Evolutionary conservation across 2,329 filamentous ascomycete genomes (phyloP).

Genomic region (Calonectria pteridis): DNA sequence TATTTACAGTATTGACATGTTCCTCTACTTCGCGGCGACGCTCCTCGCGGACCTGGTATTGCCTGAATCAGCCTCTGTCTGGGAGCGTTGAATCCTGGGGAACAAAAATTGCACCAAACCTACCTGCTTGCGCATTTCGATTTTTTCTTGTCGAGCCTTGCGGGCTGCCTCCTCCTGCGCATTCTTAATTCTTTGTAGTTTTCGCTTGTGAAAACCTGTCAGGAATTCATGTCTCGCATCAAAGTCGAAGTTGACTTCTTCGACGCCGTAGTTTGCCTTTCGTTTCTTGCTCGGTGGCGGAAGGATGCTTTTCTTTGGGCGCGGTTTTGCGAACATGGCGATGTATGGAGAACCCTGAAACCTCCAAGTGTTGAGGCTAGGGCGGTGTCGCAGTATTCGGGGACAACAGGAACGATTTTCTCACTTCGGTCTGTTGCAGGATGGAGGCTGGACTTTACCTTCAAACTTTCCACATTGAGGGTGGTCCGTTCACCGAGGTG

Average conservation of each 20-base stretch:
- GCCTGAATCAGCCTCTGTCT: conserved; percentile 22
- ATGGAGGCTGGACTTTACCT: conserved; percentile 30
- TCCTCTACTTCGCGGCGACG: conserved; percentile 84
- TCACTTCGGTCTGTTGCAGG: conserved; percentile 3
- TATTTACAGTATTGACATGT: conserved; percentile 83
- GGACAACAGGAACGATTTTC: background rate
- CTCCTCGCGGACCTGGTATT: conserved; percentile 80
- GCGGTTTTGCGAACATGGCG: conserved; percentile 67
- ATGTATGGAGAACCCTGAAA: background rate
- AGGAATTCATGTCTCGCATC: conserved; percentile 86
- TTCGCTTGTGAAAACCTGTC: conserved; percentile 97
- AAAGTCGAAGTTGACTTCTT: conserved; percentile 89
- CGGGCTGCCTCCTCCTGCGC: conserved; percentile 86
- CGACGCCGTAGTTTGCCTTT: conserved; percentile 70
- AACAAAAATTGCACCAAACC: conserved; percentile 29
- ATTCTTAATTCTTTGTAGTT: conserved; percentile 84
- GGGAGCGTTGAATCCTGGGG: background rate
- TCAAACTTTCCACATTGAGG: conserved; percentile 39
- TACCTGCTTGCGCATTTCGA: conserved; percentile 82
- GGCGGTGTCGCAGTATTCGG: background rate
- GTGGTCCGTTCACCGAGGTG: conserved; percentile 40
- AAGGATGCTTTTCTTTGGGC: conserved; percentile 69
- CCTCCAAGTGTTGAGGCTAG: background rate
- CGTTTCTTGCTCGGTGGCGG: conserved; percentile 75
- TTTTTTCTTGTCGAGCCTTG: conserved; percentile 81